These are phyloP conservation scores for Aegilops speltoides DNA, from an alignment of 176 grass and related monocot genomes.

Conservation along the genomic window DNA sequence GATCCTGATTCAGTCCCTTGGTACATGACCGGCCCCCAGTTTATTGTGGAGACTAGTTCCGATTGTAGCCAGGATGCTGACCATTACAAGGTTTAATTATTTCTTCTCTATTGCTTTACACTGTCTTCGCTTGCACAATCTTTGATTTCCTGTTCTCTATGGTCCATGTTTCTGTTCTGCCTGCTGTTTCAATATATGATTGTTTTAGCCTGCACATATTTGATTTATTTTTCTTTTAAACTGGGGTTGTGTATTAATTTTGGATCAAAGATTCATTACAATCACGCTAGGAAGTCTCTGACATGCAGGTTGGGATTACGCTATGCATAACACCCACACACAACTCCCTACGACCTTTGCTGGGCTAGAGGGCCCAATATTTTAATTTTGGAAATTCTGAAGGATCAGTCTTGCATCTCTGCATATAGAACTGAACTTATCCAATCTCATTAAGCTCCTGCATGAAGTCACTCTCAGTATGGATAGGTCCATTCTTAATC, in stretches of 20 bases:
- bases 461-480: not conserved
- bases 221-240: not conserved
- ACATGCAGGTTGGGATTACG: not conserved
- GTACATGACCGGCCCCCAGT: too few relatives aligned
- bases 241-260: not conserved
- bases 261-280: not conserved
- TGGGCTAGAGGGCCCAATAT: not conserved
- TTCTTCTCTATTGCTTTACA: not conserved
- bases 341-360: not conserved
- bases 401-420: not conserved
- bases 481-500: not conserved
- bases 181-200: not conserved
- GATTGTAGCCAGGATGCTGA: not conserved
- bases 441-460: not conserved
- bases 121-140: not conserved
- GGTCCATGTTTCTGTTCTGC: slow-evolving; percentile 3
- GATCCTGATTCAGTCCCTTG: not conserved
- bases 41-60: not conserved
- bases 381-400: not conserved
- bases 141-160: not conserved
- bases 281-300: not conserved
- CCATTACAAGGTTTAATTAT: not conserved
- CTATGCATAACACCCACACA: not conserved
- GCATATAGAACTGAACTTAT: not conserved
- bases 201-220: not conserved